phyloP scores from a whole-genome alignment of 306 rosid genomes.

The Cicer judaicum region DNA sequence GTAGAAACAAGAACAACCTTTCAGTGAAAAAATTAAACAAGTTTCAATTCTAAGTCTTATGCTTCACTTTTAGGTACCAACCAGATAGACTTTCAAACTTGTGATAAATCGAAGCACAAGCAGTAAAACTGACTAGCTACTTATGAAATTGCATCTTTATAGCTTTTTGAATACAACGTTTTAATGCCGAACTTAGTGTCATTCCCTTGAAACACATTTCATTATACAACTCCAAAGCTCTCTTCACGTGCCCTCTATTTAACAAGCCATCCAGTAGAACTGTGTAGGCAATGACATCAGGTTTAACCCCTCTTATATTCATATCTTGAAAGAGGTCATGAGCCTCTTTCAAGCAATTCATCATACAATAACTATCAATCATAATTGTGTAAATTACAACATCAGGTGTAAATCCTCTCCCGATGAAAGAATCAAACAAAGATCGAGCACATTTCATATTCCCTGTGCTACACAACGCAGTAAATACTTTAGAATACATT shows the following conservation, averaged over 20 bases:
- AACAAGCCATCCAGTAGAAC: conserved; percentile 70
- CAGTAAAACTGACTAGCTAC: conserved; percentile 34
- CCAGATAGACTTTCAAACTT: conserved; percentile 18
- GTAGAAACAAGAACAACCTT: conserved; percentile 36
- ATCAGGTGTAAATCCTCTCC: conserved; percentile 61
- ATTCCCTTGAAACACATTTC: conserved; percentile 69
- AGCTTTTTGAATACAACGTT: conserved; percentile 62
- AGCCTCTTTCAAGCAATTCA: conserved; percentile 64
- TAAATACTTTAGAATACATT: conserved; percentile 61
- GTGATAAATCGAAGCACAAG: conserved; percentile 30
- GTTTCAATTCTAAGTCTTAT: conserved; percentile 23
- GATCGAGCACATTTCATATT: conserved; percentile 57
- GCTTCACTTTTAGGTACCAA: conserved; percentile 37
- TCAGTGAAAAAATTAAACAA: conserved; percentile 35
- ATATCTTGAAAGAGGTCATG: conserved; percentile 67
- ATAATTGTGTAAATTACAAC: conserved; percentile 71
- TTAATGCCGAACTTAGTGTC: conserved; percentile 53
- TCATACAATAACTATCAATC: conserved; percentile 74
- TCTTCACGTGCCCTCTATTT: conserved; percentile 50
- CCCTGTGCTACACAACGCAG: conserved; percentile 64
- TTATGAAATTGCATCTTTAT: conserved; percentile 52
- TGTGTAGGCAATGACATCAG: conserved; percentile 73
- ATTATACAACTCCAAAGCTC: conserved; percentile 51
- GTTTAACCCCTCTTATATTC: conserved; percentile 70
- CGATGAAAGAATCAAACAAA: conserved; percentile 55